phyloP scores from a whole-genome alignment of 352 stramenopile species.

The Pythium guiyangense region DNA sequence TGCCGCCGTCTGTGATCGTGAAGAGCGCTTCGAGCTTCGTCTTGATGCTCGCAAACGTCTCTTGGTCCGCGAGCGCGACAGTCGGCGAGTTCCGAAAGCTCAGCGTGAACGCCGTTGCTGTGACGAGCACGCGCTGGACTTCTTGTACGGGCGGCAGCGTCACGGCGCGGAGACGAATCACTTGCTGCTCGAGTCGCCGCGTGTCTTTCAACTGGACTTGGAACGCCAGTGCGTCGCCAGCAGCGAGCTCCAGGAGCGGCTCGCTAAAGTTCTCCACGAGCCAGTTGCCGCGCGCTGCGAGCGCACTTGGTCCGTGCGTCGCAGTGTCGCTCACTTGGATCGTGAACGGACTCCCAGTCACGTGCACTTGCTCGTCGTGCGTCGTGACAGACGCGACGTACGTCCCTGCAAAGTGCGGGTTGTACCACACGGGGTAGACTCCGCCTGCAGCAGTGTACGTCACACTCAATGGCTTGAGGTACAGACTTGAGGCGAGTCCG shows the following conservation, averaged over 20 bases:
- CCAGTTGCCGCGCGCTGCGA: conserved; percentile 61
- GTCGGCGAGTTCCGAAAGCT: conserved; percentile 57
- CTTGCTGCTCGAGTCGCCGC: conserved; percentile 63
- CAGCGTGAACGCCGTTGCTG: conserved; percentile 32
- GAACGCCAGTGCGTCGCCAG: conserved; percentile 59
- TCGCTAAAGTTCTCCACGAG: conserved; percentile 63
- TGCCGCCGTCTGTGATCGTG: conserved; percentile 74
- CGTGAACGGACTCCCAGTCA: conserved; percentile 88
- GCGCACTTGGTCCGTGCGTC: conserved; percentile 69
- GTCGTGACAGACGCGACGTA: conserved; percentile 89
- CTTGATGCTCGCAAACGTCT: conserved; percentile 40
- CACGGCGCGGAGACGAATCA: conserved; percentile 52
- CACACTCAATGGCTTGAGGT: conserved; percentile 38
- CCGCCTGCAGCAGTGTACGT: conserved; percentile 50
- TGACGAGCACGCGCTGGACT: conserved; percentile 56
- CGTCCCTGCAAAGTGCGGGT: conserved; percentile 80
- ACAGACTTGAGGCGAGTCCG: conserved; percentile 34
- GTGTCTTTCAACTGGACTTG: conserved; percentile 91
- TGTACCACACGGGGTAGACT: conserved; percentile 92
- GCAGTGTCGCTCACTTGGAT: conserved; percentile 70
- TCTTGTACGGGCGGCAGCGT: conserved; percentile 36
- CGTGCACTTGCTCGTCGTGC: conserved; percentile 54
- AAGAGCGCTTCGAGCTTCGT: conserved; percentile 69
- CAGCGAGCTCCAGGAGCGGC: conserved; percentile 47
- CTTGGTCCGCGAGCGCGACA: conserved; percentile 25